Base-by-base conservation (phyloP, 2,329 filamentous ascomycete genomes). In the Colletotrichum simmondsii region DNA sequence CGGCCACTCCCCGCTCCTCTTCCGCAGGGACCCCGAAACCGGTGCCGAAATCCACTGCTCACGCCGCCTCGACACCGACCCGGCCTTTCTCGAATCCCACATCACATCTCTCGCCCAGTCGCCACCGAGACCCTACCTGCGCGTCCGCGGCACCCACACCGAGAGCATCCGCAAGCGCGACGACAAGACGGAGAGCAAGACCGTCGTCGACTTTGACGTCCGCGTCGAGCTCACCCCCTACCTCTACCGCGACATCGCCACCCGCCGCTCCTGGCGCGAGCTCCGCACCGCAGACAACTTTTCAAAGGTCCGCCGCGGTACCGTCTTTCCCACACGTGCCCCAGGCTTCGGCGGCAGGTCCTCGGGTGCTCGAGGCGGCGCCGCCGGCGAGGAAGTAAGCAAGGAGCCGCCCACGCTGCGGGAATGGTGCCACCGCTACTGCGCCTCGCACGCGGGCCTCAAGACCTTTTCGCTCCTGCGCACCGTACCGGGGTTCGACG, bases 381-480 rank as follows among this genome's bases (percentile, higher is more conserved):
- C 35, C 22, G 69, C 59, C 6, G 42, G 32, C 7, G 68, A 72
- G 56, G 58, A 56, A 19, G 42, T 49, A 7, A 52, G 35, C 37
- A 58, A 52, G 7, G 35, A 66, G 57, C 68, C 62, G 5, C 69
- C 74, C 6, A 71, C 63, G 7, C 73, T 78, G 22, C 71, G 59
- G 10, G 88, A 91, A 71, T 95, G 93, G 93, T 94, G 92, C 76
- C 88, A 92, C 71, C 87, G 88, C 52, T 95, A 90, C 81, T 92
- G 90, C 77, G 87, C 87, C 2, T 90, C 87, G 75, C 83, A 85
- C 26, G 85, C 89, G 1, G 83, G 84, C 10, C 84, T 94, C 42
- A 92, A 92, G 78, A 85, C 81, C 57, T 90, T 92, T 75, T 78
- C 81, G 2, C 81, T 92, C 24, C 82, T 83, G 74, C 85, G 89